Percentiles rank a stretch among this genome's conserved stretches.
These are phyloP conservation scores for Neurospora sp. DNA, from an alignment of 495 filamentous ascomycete genomes.

Conservation along the genomic window DNA sequence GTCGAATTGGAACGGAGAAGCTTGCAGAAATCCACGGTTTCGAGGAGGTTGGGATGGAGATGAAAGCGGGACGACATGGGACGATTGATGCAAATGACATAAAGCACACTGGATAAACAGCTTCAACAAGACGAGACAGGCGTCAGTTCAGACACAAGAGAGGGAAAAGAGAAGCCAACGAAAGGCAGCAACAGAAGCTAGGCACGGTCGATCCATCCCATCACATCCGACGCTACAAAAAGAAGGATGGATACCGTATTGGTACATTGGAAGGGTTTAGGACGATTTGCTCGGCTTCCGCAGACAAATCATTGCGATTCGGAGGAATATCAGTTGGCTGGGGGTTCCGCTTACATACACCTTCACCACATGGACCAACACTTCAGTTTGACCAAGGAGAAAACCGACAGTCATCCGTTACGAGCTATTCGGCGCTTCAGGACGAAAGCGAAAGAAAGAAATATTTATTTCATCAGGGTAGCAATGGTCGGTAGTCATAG, in stretches of 20 bases:
- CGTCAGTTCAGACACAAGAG: neutral
- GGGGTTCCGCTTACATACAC: slow-evolving; percentile 1
- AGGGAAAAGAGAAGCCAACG: slow-evolving; percentile 4
- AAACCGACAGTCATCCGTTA: neutral
- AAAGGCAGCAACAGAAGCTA: slow-evolving; percentile 8
- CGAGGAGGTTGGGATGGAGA: neutral
- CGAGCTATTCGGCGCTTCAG: neutral
- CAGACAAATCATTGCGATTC: slow-evolving; percentile 20
- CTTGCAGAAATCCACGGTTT: neutral
- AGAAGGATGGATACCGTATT: slow-evolving; percentile 3
- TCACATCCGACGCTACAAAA: neutral
- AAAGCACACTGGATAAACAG: neutral
- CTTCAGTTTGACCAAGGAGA: neutral
- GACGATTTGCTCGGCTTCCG: slow-evolving; percentile 15
- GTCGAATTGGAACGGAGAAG: neutral
- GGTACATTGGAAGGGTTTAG: slow-evolving; percentile 25
- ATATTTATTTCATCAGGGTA: neutral
- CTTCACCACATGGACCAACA: neutral
- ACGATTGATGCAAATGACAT: neutral
- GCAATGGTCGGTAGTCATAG: neutral
- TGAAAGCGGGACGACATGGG: neutral
- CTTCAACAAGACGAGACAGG: neutral
- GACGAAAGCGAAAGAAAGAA: neutral
- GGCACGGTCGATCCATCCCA: neutral
- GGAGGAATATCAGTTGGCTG: slow-evolving; percentile 23